These are phyloP conservation scores for Hypomyces perniciosus DNA, from an alignment of 2,329 filamentous ascomycete species.

Conservation along the genomic window DNA sequence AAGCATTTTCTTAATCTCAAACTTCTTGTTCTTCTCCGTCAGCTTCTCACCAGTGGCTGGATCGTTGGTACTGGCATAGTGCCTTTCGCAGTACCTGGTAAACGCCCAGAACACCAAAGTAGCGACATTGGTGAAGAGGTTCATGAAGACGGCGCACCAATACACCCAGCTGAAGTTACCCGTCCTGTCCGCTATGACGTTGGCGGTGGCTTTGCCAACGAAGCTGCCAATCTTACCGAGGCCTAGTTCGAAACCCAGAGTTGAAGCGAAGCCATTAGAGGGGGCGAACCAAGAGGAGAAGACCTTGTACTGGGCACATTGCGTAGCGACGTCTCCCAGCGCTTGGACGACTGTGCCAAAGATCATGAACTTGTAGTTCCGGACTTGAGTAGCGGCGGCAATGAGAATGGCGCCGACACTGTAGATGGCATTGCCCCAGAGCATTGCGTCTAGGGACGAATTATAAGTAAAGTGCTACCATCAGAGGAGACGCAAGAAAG, in stretches of 20 bases:
- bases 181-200: constrained; percentile 50
- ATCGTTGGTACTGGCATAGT: constrained; percentile 43
- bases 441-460: constrained; percentile 38
- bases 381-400: constrained; percentile 49
- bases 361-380: constrained; percentile 56
- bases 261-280: constrained; percentile 55
- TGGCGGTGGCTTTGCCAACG: constrained; percentile 54
- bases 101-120: constrained; percentile 52
- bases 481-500: background rate
- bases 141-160: constrained; percentile 58
- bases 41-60: constrained; percentile 53
- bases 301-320: constrained; percentile 59
- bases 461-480: background rate
- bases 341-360: constrained; percentile 49
- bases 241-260: constrained; percentile 53
- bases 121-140: constrained; percentile 54
- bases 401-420: constrained; percentile 53
- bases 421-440: constrained; percentile 57
- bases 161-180: constrained; percentile 58
- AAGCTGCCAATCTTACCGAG: constrained; percentile 57
- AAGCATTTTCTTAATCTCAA: constrained; percentile 50
- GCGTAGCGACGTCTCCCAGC: constrained; percentile 57
- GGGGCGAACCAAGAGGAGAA: constrained; percentile 61
- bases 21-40: constrained; percentile 54
- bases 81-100: constrained; percentile 42